Conservation (phyloP, 2,329 filamentous ascomycete genomes). For the Neocucurbitaria cava region DNA sequence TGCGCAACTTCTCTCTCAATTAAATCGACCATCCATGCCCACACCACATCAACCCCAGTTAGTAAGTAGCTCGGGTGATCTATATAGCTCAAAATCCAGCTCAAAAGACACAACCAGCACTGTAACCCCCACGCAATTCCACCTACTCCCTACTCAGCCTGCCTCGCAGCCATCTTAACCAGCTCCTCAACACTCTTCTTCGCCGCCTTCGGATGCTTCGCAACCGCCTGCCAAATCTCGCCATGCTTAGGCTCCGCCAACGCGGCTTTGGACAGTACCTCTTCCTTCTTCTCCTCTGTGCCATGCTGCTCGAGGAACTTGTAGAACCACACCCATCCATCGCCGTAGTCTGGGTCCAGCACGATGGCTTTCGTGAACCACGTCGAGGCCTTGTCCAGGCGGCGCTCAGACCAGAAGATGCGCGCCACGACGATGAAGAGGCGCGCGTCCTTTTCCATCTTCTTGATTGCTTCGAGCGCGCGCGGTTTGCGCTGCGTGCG, state of each 20-base stretch:
- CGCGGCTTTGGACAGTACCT: constrained; percentile 81
- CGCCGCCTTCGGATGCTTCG: constrained; percentile 86
- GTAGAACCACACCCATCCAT: constrained; percentile 98
- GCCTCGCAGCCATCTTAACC: constrained; percentile 75
- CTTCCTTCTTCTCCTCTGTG: constrained; percentile 87
- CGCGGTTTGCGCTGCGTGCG: constrained; percentile 92
- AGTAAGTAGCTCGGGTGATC: too few relatives aligned
- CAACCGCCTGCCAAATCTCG: constrained; percentile 85
- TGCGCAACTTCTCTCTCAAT: too few relatives aligned
- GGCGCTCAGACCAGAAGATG: constrained; percentile 94
- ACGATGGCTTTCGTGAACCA: constrained; percentile 98
- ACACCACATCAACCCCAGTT: too few relatives aligned
- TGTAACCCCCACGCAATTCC: not conserved
- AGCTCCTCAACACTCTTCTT: constrained; percentile 79
- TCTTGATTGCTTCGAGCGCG: constrained; percentile 93
- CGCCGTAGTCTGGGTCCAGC: constrained; percentile 83
- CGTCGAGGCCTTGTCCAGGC: constrained; percentile 89
- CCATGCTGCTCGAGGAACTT: constrained; percentile 93
- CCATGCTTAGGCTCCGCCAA: constrained; percentile 89
- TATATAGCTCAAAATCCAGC: not conserved
- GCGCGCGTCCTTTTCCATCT: constrained; percentile 88
- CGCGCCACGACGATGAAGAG: constrained; percentile 91
- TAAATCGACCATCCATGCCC: too few relatives aligned
- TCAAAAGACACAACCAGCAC: too few relatives aligned
- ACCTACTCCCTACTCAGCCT: constrained; percentile 54